Conservation (phyloP, 768 basidiomycete species). For the Tylopilus felleus region DNA sequence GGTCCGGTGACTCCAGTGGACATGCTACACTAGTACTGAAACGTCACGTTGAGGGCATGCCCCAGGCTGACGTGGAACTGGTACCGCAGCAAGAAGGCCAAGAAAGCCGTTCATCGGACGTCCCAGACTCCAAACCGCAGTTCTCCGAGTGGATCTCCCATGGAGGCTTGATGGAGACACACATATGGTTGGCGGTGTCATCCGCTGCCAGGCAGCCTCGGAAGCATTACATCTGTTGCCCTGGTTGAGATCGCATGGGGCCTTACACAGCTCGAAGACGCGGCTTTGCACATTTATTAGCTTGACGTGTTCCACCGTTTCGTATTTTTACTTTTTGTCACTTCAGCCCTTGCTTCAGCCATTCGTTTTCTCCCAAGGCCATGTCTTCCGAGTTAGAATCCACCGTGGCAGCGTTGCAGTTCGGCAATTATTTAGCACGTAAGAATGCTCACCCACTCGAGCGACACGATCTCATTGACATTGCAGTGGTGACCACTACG, state of each 20-base stretch:
- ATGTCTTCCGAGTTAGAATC: slow-evolving; percentile 16
- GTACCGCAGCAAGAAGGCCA: background rate
- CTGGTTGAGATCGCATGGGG: background rate
- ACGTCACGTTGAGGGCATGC: background rate
- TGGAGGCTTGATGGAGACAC: background rate
- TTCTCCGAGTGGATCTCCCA: background rate
- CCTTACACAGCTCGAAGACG: too few species aligned
- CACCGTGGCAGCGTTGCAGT: slow-evolving; percentile 1
- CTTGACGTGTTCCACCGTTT: background rate
- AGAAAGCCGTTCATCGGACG: background rate
- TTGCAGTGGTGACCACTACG: slow-evolving; percentile 10
- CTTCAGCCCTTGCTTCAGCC: background rate
- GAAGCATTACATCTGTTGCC: too few species aligned
- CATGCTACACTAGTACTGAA: too few species aligned
- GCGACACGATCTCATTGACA: background rate
- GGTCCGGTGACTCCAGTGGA: too few species aligned
- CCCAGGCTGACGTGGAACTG: background rate
- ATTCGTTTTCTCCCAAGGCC: background rate
- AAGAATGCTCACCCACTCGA: background rate
- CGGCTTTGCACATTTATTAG: background rate
- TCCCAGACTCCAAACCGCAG: background rate
- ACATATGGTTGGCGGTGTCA: background rate
- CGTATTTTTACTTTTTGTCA: background rate
- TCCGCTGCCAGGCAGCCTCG: too few species aligned
- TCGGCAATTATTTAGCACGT: slow-evolving; percentile 13